Evolutionary conservation across 441 rosid species (phyloP), one percentile per base, ranked within the genome.

Genomic region (Melastoma candidum): DNA sequence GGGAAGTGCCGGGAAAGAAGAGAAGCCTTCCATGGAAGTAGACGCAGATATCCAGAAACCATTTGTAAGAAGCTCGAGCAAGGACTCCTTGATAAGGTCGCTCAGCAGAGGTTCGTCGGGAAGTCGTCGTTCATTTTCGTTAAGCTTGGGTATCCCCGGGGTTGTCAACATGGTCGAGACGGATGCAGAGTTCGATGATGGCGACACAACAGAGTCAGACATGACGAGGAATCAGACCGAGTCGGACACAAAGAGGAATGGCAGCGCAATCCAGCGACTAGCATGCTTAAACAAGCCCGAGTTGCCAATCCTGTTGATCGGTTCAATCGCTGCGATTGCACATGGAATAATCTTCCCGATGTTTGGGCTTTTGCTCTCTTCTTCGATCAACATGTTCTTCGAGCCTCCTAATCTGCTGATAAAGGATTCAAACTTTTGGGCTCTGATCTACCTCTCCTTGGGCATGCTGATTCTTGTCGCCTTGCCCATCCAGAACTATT

Each of bases 91-190:
- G 58, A 68, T 58, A 64, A 67, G 73, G 60, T 80, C 94, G 7
- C 46, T 48, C 12, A 78, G 81, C 52, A 64, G 74, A 67, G 70
- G 56, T 48, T 77, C 87, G 41, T 78, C 87, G 5, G 70, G 74
- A 45, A 62, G 81, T 49, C 70, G 70, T 8, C 77, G 24, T 4
- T 87, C 96, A 22, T 79, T 83, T 67, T 46, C 83, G 2, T 53
- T 67, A 17, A 22, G 58, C 60, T 59, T 68, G n/a, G 74, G 71
- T 44, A 5, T 79, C 44, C 83, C 83, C 5, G 75, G 64, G 32
- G 53, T 68, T 2, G 32, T 68, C 58, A 64, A 49, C 65, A 17
- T 74, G 3, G 43, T 12, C 2, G 70, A 73, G 64, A 50, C 51
- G 4, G 77, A 64, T 13, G 68, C 58, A 47, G 12, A 26, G 4